Percentiles rank a stretch among this genome's conserved stretches.
These are phyloP conservation scores for Phytophthora hybrid DNA, from an alignment of 352 stramenopile species.

Conservation along the genomic window DNA sequence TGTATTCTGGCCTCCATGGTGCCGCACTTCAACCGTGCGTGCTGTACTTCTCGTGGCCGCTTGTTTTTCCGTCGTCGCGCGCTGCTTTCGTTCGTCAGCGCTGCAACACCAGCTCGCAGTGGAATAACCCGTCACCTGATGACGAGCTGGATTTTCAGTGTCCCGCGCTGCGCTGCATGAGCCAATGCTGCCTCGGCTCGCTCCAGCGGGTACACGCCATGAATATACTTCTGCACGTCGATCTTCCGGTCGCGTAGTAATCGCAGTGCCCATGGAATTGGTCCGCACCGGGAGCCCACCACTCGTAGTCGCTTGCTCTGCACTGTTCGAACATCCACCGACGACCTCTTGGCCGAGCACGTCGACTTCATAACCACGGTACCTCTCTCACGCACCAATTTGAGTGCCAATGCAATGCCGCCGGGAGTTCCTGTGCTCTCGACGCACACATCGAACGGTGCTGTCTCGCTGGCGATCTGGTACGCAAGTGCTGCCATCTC, in stretches of 20 bases:
- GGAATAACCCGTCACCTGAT: conserved; percentile 36
- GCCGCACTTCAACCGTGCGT: conserved; percentile 36
- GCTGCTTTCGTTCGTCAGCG: conserved; percentile 17
- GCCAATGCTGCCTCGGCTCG: conserved; percentile 53
- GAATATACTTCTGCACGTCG: conserved; percentile 74
- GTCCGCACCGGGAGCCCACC: conserved; percentile 73
- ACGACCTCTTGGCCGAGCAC: conserved; percentile 44
- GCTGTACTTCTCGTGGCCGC: conserved; percentile 18
- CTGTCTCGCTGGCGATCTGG: conserved; percentile 26
- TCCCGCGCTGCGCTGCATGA: conserved; percentile 55
- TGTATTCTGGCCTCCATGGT: conserved; percentile 34
- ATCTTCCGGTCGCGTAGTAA: conserved; percentile 60
- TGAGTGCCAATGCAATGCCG: conserved; percentile 52
- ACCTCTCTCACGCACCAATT: conserved; percentile 47
- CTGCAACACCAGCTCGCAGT: conserved; percentile 19
- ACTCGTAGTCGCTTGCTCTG: conserved; percentile 60
- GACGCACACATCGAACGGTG: conserved; percentile 68
- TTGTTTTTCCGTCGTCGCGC: conserved; percentile 15
- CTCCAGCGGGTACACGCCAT: conserved; percentile 68
- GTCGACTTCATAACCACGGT: conserved; percentile 67
- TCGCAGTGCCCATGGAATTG: conserved; percentile 61
- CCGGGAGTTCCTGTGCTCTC: conserved; percentile 67
- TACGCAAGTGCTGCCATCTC: conserved; percentile 36
- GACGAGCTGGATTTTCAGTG: conserved; percentile 73
- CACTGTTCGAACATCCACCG: conserved; percentile 35